These are phyloP conservation scores for Peronospora farinosa DNA, from an alignment of 352 stramenopile species.

Conservation along the genomic window DNA sequence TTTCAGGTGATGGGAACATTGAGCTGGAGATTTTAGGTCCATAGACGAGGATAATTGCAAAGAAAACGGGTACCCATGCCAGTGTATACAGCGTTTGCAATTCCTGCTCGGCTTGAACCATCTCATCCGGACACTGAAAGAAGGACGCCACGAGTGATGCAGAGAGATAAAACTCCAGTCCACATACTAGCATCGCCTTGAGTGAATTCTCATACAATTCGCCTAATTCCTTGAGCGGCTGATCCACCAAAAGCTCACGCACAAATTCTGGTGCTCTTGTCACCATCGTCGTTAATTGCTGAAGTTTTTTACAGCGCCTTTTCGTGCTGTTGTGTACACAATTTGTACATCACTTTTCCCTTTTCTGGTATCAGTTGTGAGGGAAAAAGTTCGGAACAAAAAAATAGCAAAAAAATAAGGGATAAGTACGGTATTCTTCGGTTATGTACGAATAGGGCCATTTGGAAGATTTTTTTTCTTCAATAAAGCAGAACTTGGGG, in stretches of 20 bases:
- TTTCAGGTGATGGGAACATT: conserved; percentile 44
- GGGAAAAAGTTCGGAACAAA: too few species aligned
- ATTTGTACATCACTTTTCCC: background rate
- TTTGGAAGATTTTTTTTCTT: too few species aligned
- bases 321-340: background rate
- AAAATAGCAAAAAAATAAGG: too few species aligned
- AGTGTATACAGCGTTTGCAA: conserved; percentile 63
- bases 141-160: conserved; percentile 62
- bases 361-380: too few species aligned
- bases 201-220: conserved; percentile 49
- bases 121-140: conserved; percentile 53
- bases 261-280: conserved; percentile 13
- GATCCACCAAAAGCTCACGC: conserved; percentile 28
- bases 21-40: conserved; percentile 36
- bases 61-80: conserved; percentile 47
- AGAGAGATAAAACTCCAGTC: conserved; percentile 67
- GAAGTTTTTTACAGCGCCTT: background rate
- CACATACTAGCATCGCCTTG: conserved; percentile 52
- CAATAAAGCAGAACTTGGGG: too few species aligned
- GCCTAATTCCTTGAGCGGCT: conserved; percentile 32
- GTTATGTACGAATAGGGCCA: too few species aligned
- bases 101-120: conserved; percentile 52
- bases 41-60: conserved; percentile 46
- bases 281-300: conserved; percentile 1
- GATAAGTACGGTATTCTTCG: too few species aligned